Conservation (phyloP, 73 alveolate genomes). For the Paramecium octaurelia region DNA sequence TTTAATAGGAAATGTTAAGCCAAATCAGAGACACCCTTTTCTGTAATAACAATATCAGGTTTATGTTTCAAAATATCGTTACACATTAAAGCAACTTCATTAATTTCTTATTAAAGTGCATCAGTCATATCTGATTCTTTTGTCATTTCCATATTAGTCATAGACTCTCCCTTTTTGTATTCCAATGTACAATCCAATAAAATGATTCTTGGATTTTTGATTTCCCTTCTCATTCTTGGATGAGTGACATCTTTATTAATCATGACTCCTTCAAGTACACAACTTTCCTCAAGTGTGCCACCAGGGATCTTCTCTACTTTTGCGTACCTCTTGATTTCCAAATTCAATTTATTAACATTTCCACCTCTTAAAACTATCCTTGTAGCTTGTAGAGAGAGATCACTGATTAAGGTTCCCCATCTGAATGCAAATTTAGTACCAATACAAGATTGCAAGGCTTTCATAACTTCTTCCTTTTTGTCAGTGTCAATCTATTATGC, state of each 20-base stretch:
- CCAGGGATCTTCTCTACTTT: constrained; percentile 91
- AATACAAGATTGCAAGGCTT: constrained; percentile 84
- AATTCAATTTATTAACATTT: constrained; percentile 77
- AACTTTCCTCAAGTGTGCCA: constrained; percentile 76
- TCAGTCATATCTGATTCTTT: constrained; percentile 97
- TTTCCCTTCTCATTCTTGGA: constrained; percentile 96
- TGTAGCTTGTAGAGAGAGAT: constrained; percentile 87
- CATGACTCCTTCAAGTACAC: constrained; percentile 97
- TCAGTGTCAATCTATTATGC: constrained; percentile 77
- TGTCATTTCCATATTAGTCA: constrained; percentile 97
- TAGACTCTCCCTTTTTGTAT: constrained; percentile 98
- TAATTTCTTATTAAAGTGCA: constrained; percentile 93
- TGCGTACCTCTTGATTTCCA: constrained; percentile 84
- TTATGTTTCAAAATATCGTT: constrained; percentile 90
- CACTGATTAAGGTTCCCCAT: constrained; percentile 91
- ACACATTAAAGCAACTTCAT: constrained; percentile 90
- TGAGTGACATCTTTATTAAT: constrained; percentile 99
- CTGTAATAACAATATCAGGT: constrained; percentile 98
- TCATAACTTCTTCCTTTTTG: constrained; percentile 81
- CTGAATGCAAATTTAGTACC: constrained; percentile 94
- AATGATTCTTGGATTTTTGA: constrained; percentile 96
- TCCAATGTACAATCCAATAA: constrained; percentile 98
- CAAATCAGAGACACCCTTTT: constrained; percentile 94
- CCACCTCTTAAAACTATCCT: constrained; percentile 85
- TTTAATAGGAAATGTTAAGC: constrained; percentile 73